These are phyloP conservation scores for Phytophthora meadii DNA, from an alignment of 352 stramenopile species.

Conservation along the genomic window DNA sequence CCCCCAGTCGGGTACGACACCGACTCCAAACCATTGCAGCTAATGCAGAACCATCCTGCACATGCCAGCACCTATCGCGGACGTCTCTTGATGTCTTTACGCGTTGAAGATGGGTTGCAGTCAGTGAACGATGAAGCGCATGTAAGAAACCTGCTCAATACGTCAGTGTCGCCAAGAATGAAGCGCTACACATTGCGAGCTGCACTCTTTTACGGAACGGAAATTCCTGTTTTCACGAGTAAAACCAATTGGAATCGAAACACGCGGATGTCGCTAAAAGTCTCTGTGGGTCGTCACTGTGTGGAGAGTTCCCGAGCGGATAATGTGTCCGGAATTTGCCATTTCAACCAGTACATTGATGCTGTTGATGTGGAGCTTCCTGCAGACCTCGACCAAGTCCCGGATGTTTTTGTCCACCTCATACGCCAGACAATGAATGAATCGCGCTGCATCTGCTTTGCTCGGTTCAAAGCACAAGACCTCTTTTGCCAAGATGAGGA, in stretches of 20 bases:
- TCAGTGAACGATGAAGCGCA: slow-evolving; percentile 74
- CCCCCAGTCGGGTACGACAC: slow-evolving; percentile 69
- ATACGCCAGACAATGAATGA: slow-evolving; percentile 65
- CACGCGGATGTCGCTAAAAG: slow-evolving; percentile 75
- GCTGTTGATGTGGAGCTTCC: slow-evolving; percentile 64
- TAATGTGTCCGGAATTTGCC: slow-evolving; percentile 77
- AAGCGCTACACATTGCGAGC: slow-evolving; percentile 69
- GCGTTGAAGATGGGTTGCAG: slow-evolving; percentile 71
- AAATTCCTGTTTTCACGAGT: slow-evolving; percentile 80
- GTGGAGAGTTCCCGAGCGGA: slow-evolving; percentile 61
- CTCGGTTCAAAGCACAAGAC: slow-evolving; percentile 75
- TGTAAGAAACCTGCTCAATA: slow-evolving; percentile 66
- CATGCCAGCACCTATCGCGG: slow-evolving; percentile 83
- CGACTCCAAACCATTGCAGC: slow-evolving; percentile 34
- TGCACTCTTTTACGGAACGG: slow-evolving; percentile 78
- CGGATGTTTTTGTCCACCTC: slow-evolving; percentile 85
- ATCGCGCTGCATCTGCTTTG: slow-evolving; percentile 78
- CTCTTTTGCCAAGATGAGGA: slow-evolving; percentile 59
- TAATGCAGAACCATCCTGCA: slow-evolving; percentile 73
- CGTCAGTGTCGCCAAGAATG: slow-evolving; percentile 40
- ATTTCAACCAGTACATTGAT: slow-evolving; percentile 85
- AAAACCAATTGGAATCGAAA: slow-evolving; percentile 76
- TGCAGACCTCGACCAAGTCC: slow-evolving; percentile 72
- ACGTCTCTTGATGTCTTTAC: slow-evolving; percentile 69
- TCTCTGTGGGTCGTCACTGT: slow-evolving; percentile 69